phyloP scores from a whole-genome alignment of 176 grass and related monocot species.

The Carex pumila region DNA sequence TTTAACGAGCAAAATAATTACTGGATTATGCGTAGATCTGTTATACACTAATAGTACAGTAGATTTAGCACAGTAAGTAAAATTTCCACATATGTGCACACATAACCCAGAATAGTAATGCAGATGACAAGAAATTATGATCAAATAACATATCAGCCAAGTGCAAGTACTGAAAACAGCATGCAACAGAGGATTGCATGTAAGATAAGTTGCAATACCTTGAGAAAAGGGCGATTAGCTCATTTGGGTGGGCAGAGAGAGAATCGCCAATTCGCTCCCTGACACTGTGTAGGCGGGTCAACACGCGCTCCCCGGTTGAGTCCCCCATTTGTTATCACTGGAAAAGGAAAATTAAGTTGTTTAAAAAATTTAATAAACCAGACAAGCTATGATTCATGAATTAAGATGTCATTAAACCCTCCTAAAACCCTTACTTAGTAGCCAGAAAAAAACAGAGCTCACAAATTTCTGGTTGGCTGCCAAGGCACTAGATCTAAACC shows the following conservation, averaged over 20 bases:
- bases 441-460: background rate
- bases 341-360: background rate
- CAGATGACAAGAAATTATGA: background rate
- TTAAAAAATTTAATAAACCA: background rate
- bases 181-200: background rate
- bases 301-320: conserved; percentile 43
- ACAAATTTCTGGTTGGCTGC: background rate
- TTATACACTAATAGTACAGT: background rate
- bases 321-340: conserved; percentile 46
- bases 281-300: conserved; percentile 87
- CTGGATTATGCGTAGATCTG: background rate
- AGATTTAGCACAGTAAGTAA: background rate
- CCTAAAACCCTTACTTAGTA: background rate
- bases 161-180: background rate
- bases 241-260: conserved; percentile 93
- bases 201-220: conserved; percentile 38
- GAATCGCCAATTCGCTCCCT: conserved; percentile 77
- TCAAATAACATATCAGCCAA: background rate
- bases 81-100: background rate
- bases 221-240: conserved; percentile 92
- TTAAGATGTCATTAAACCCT: background rate
- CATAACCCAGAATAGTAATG: background rate
- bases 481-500: background rate
- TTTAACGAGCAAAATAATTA: background rate
- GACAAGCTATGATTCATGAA: background rate